These are phyloP conservation scores for Diutina pseudorugosa DNA, from an alignment of 1,139 yeast species.

Conservation along the genomic window DNA sequence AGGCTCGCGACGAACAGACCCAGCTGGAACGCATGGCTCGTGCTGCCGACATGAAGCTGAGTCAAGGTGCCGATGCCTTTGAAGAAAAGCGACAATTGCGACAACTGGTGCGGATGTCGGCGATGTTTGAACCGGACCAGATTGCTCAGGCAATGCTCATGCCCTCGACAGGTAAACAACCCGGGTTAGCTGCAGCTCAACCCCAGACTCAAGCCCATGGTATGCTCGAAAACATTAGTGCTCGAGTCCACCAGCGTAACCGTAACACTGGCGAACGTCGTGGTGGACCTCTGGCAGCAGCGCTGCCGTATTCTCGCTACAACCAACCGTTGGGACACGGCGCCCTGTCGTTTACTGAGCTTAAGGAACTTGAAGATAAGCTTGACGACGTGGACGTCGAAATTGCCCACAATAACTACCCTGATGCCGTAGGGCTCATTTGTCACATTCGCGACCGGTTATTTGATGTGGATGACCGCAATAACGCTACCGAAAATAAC, in stretches of 20 bases:
- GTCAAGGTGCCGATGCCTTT: not conserved
- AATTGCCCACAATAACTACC: constrained; percentile 48
- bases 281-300: constrained; percentile 2
- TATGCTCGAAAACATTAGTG: constrained; percentile 39
- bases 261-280: constrained; percentile 32
- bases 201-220: constrained; percentile 19
- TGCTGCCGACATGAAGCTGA: not conserved
- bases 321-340: constrained; percentile 5
- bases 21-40: constrained; percentile 29
- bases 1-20: constrained; percentile 52
- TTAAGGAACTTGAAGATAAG: constrained; percentile 46
- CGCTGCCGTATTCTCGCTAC: not conserved
- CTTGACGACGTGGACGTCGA: constrained; percentile 58
- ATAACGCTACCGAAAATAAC: constrained; percentile 6
- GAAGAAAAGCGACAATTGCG: constrained; percentile 27
- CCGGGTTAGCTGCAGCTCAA: not conserved
- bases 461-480: constrained; percentile 9
- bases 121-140: constrained; percentile 14
- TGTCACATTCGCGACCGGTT: constrained; percentile 29
- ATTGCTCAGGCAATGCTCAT: not conserved
- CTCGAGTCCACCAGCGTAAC: constrained; percentile 44
- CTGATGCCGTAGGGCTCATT: constrained; percentile 42
- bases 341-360: constrained; percentile 20
- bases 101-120: constrained; percentile 29
- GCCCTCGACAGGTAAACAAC: not conserved